These are phyloP conservation scores for Lactifluus pinguis DNA, from an alignment of 768 basidiomycete species.

Conservation along the genomic window DNA sequence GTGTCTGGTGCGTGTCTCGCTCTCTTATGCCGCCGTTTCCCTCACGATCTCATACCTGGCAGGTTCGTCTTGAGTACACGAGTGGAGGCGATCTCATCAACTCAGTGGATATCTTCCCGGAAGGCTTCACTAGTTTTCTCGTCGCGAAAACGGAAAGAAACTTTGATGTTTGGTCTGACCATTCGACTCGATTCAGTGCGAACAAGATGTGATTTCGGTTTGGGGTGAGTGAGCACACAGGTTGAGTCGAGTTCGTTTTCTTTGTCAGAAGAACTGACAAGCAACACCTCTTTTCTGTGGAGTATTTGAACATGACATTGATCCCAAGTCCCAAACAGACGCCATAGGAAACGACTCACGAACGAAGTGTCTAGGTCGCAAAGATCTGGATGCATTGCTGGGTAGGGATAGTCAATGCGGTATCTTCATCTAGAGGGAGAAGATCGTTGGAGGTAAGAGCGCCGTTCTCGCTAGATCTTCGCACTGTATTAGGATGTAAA, in stretches of 20 bases:
- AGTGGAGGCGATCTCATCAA: slow-evolving; percentile 95
- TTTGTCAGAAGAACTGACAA: slow-evolving; percentile 61
- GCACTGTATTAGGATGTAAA: too few species aligned
- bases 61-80: slow-evolving; percentile 94
- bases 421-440: slow-evolving; percentile 93
- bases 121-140: slow-evolving; percentile 89
- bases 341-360: slow-evolving; percentile 57
- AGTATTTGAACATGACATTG: slow-evolving; percentile 64
- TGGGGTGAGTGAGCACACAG: slow-evolving; percentile 59
- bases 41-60: slow-evolving; percentile 45
- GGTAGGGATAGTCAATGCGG: slow-evolving; percentile 74
- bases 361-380: slow-evolving; percentile 71
- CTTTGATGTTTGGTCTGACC: too few species aligned
- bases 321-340: slow-evolving; percentile 81
- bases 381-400: slow-evolving; percentile 78
- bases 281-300: slow-evolving; percentile 78
- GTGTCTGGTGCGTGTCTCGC: slow-evolving; percentile 62
- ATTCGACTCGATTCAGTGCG: too few species aligned
- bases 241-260: slow-evolving; percentile 1
- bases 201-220: slow-evolving; percentile 92
- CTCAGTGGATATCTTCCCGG: slow-evolving; percentile 84
- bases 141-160: too few species aligned
- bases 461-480: slow-evolving; percentile 23
- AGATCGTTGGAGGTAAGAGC: slow-evolving; percentile 65
- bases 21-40: slow-evolving; percentile 8